Evolutionary conservation across 73 alveolate species (phyloP).

Genomic region (Paramecium pentaurelia): DNA sequence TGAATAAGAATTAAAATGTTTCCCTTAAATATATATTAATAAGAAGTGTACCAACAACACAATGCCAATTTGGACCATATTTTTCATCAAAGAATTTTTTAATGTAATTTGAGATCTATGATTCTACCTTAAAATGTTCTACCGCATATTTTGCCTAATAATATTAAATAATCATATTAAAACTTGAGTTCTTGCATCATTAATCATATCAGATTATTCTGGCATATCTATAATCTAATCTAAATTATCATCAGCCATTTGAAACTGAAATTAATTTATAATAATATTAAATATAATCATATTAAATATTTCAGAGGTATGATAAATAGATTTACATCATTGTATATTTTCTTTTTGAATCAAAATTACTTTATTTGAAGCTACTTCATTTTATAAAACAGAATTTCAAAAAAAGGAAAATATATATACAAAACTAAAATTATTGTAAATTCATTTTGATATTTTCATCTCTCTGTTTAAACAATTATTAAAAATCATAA

Average conservation of each 20-base stretch:
- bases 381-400: too few species aligned
- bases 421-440: too few species aligned
- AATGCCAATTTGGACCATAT: constrained; percentile 92
- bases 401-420: too few species aligned
- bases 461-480: too few species aligned
- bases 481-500: too few species aligned
- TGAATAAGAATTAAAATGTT: constrained; percentile 90
- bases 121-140: constrained; percentile 84
- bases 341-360: too few species aligned
- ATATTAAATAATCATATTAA: neutral
- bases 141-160: constrained; percentile 71
- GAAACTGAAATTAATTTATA: neutral
- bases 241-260: constrained; percentile 41
- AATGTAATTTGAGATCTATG: constrained; percentile 84
- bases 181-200: constrained; percentile 54
- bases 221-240: constrained; percentile 60
- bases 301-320: too few species aligned
- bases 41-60: constrained; percentile 54
- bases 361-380: too few species aligned
- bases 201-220: constrained; percentile 60
- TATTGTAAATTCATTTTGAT: too few species aligned
- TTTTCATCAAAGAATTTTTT: constrained; percentile 93
- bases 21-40: constrained; percentile 65
- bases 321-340: too few species aligned
- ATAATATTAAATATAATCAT: neutral